Percentiles rank a stretch among this genome's conserved stretches.
Conservation (phyloP, 2,329 filamentous ascomycete species). For the Nemania diffusa region DNA sequence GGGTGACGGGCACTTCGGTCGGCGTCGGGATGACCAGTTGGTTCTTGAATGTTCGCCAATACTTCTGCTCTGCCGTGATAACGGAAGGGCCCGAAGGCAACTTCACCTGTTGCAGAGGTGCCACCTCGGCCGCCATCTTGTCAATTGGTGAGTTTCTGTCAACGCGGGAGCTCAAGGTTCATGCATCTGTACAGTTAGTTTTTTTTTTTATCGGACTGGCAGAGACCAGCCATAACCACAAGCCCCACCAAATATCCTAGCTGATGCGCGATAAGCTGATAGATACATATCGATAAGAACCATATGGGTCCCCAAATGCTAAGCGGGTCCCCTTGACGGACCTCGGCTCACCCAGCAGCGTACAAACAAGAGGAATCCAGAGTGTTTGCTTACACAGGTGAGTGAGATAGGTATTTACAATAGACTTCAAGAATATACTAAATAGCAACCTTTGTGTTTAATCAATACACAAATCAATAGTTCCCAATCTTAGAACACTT, state of each 20-base stretch:
- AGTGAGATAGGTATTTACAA: too few species aligned
- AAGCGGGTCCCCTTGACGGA: not conserved
- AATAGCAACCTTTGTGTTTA: not conserved
- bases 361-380: not conserved
- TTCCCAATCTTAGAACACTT: not conserved
- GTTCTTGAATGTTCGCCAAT: conserved; percentile 96
- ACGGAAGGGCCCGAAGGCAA: conserved; percentile 84
- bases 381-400: too few species aligned
- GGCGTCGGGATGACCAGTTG: conserved; percentile 90
- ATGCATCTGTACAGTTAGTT: conserved; percentile 17
- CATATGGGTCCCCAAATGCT: too few species aligned
- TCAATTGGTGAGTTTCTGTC: conserved; percentile 29
- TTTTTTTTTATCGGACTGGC: conserved; percentile 24
- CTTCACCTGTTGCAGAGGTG: conserved; percentile 82
- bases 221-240: not conserved
- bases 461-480: not conserved
- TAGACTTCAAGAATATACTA: too few species aligned
- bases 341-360: conserved; percentile 23
- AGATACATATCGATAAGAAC: not conserved
- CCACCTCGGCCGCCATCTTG: conserved; percentile 85
- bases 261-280: too few species aligned
- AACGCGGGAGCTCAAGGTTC: conserved; percentile 17
- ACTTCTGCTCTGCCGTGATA: conserved; percentile 89
- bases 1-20: conserved; percentile 87
- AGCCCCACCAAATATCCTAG: conserved; percentile 35